Evolutionary conservation across 805 yeast genomes (phyloP), one percentile per base, ranked within the genome.

Genomic region (Ogataea henricii): DNA sequence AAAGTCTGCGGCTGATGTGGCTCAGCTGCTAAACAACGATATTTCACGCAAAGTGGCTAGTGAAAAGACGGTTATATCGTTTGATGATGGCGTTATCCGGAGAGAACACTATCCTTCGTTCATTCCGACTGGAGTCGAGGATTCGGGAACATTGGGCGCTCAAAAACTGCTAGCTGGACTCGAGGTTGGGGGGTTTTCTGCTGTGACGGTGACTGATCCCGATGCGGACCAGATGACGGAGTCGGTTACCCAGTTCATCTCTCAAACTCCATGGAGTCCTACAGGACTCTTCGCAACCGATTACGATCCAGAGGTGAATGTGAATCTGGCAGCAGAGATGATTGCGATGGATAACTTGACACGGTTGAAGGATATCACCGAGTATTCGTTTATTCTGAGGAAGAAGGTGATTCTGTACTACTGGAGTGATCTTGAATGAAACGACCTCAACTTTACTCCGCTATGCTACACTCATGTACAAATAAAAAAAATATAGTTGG

Each of bases 251-350:
- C 22, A 9, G 25, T 26, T 26, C 9, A 26, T 39, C 13, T 8
- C 17, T 7, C 21, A 25, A 2, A 16, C 23, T 12, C 22, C 18
- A 6, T 39, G 42, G 42, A 18, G 27, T 29, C 21, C 44, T 2
- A 43, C 33, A 17, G 57, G 53, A 5, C 40, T 53, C 20, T 39
- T 53, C 4, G 20, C 29, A 5, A 35, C 13, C 12, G 57, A 53
- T 35, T 51, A 41, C 35, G 55, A 51, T 42, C 54, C 54, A 3
- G 55, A 53, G 18, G 25, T 25, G 12, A 33, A 40, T 25, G 37
- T 46, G 18, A 23, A 39, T 25, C 35, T 48, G 6, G 29, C 27
- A 3, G 43, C 48, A 22, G 51, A 50, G 26, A 20, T 18, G 4
- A 32, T 38, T 16, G 39, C 48, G 5, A 17, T 26, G 26, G 18